Evolutionary conservation across 164 flowering plant genomes (phyloP).

Genomic region (Macadamia tetraphylla): DNA sequence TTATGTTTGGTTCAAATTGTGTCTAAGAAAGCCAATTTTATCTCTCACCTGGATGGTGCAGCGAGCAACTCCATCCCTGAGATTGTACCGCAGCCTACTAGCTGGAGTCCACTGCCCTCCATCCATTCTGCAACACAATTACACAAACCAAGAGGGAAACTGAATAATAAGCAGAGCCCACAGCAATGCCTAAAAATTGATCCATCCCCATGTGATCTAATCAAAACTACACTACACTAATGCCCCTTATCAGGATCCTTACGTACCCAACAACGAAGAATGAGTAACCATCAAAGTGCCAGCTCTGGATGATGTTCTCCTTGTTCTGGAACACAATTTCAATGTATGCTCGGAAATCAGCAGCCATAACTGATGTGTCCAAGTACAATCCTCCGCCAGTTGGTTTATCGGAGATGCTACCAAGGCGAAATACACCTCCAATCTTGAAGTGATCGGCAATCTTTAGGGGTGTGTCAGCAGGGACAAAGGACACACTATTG

Average conservation of each 20-base stretch:
- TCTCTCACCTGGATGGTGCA: slow-evolving; percentile 60
- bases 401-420: slow-evolving; percentile 61
- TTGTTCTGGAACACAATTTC: slow-evolving; percentile 78
- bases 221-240: too few species aligned
- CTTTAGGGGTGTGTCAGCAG: slow-evolving; percentile 79
- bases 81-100: slow-evolving; percentile 59
- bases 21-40: too few species aligned
- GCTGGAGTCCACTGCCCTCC: slow-evolving; percentile 56
- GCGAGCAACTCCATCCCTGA: slow-evolving; percentile 60
- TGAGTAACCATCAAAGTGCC: slow-evolving; percentile 76
- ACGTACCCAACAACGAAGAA: slow-evolving; percentile 83
- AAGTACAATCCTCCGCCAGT: slow-evolving; percentile 23
- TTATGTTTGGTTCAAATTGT: too few species aligned
- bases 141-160: too few species aligned
- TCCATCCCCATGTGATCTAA: too few species aligned
- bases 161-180: too few species aligned
- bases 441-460: slow-evolving; percentile 77
- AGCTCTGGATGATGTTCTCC: slow-evolving; percentile 58
- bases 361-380: slow-evolving; percentile 73
- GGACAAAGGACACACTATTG: slow-evolving; percentile 69
- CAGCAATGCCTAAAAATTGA: too few species aligned
- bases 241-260: too few species aligned
- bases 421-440: slow-evolving; percentile 58
- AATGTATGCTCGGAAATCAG: slow-evolving; percentile 55
- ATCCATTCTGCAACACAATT: slow-evolving; percentile 59